These are phyloP conservation scores for Kwoniella sp. DNA, from an alignment of 768 basidiomycete genomes.

Conservation along the genomic window DNA sequence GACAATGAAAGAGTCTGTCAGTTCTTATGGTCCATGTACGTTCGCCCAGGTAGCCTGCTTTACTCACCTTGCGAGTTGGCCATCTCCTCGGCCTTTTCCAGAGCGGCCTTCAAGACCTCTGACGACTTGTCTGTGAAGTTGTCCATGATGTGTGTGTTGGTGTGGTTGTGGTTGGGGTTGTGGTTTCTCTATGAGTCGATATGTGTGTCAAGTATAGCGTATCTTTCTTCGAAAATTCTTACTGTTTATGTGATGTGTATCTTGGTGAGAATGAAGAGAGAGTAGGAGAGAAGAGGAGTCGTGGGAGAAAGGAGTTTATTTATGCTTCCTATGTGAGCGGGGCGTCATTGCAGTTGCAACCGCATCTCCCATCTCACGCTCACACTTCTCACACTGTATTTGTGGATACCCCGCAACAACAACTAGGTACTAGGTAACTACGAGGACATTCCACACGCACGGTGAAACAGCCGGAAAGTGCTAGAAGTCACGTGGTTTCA, in stretches of 20 bases:
- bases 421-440: not conserved
- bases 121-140: constrained; percentile 86
- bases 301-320: not conserved
- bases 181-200: no score
- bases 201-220: no score
- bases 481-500: constrained; percentile 9
- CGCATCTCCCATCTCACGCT: not conserved
- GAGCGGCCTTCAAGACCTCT: constrained; percentile 68
- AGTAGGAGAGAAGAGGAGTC: not conserved
- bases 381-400: not conserved
- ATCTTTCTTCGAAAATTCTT: no score
- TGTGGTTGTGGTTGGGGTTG: not conserved
- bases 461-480: constrained; percentile 5
- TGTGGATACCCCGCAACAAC: constrained; percentile 1
- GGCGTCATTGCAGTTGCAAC: no score
- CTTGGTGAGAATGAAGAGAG: not conserved
- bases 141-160: constrained; percentile 60
- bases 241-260: not conserved
- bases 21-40: constrained; percentile 9
- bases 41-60: not conserved
- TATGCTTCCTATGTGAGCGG: not conserved
- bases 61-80: constrained; percentile 73
- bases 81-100: constrained; percentile 82
- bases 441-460: not conserved
- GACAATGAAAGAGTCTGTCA: not conserved